These are phyloP conservation scores for Daedaleopsis nitida DNA, from an alignment of 768 basidiomycete species.

Conservation along the genomic window DNA sequence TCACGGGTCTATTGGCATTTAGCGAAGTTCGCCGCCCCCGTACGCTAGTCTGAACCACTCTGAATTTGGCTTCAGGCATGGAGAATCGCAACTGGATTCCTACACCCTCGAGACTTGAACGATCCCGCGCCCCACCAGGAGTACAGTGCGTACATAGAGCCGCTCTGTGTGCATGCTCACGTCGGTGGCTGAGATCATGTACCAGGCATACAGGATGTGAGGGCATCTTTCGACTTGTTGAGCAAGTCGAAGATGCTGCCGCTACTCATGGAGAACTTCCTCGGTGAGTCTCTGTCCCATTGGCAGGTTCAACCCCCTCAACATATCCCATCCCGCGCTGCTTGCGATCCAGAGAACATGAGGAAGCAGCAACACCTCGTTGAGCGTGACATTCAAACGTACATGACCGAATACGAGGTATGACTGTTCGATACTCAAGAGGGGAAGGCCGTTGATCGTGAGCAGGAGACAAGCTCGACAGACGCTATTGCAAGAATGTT, in stretches of 20 bases:
- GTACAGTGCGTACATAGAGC: slow-evolving; percentile 31
- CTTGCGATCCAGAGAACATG: slow-evolving; percentile 60
- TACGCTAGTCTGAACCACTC: not conserved
- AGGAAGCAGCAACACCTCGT: slow-evolving; percentile 61
- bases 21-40: slow-evolving; percentile 49
- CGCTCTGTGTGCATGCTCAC: not conserved
- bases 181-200: slow-evolving; percentile 15
- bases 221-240: slow-evolving; percentile 59
- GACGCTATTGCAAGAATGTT: slow-evolving; percentile 56
- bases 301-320: too few relatives aligned
- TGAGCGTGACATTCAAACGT: slow-evolving; percentile 55
- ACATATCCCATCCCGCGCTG: not conserved
- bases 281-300: slow-evolving; percentile 48
- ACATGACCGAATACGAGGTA: slow-evolving; percentile 68
- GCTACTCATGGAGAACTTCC: slow-evolving; percentile 67
- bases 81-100: slow-evolving; percentile 52
- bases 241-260: slow-evolving; percentile 61
- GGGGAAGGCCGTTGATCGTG: not conserved
- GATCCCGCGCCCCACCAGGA: slow-evolving; percentile 33
- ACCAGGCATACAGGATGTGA: slow-evolving; percentile 50
- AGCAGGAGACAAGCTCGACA: slow-evolving; percentile 49
- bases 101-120: slow-evolving; percentile 57
- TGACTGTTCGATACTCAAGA: slow-evolving; percentile 1
- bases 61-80: slow-evolving; percentile 51
- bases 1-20: slow-evolving; percentile 46